These are phyloP conservation scores for Morella rubra DNA, from an alignment of 306 rosid species.

Conservation along the genomic window DNA sequence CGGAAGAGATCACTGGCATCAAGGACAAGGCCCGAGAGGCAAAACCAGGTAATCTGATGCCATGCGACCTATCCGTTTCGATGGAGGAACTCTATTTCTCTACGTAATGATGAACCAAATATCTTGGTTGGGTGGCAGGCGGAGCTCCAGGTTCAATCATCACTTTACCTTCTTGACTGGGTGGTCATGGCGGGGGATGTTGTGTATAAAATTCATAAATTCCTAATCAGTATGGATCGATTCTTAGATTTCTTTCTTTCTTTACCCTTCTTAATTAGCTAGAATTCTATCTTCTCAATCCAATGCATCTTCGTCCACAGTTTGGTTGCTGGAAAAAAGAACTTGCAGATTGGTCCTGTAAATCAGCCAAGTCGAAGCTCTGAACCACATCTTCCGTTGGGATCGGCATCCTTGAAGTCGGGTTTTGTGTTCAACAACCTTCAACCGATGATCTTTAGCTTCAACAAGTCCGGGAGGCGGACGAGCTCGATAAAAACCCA, in stretches of 20 bases:
- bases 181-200: slow-evolving; percentile 40
- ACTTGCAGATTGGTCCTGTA: no score
- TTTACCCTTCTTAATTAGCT: no score
- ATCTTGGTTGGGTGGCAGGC: slow-evolving; percentile 18
- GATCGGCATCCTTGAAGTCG: no score
- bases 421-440: no score
- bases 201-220: slow-evolving; percentile 51
- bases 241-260: slow-evolving; percentile 33
- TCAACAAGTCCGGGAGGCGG: no score
- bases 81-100: slow-evolving; percentile 58
- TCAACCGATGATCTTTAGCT: no score
- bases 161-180: slow-evolving; percentile 31
- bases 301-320: no score
- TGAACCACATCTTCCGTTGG: no score
- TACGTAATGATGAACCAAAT: slow-evolving; percentile 43
- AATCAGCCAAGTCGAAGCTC: no score
- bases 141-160: slow-evolving; percentile 31
- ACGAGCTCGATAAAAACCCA: no score
- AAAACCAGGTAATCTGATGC: slow-evolving; percentile 39
- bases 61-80: slow-evolving; percentile 56
- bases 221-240: slow-evolving; percentile 44
- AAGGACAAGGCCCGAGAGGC: slow-evolving; percentile 35
- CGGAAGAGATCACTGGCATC: slow-evolving; percentile 43
- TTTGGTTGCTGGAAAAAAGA: no score
- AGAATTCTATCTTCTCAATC: no score